Evolutionary conservation across 805 yeast species (phyloP), one percentile per base, ranked within the genome.

Genomic region (Candida endomychidarum): DNA sequence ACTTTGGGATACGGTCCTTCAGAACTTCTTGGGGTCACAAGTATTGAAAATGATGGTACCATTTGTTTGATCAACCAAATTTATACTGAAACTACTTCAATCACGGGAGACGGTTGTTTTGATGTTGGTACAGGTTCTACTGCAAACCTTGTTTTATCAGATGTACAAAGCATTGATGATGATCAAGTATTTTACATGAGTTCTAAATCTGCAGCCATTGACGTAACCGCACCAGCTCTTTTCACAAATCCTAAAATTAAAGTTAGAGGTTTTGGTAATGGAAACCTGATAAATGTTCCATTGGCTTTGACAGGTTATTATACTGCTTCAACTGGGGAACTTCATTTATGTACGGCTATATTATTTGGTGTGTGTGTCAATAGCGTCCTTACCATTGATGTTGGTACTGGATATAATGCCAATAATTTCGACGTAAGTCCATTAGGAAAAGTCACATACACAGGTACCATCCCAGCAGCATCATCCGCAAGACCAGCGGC

Each of bases 51-150:
- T 34, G 25, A 37, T 16, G 63, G 63, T 32, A 48, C 50, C 12
- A 51, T 58, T 25, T 58, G 65, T 51, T 50, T 58, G 28, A 34
- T 41, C 37, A 56, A 54, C 33, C 45, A 48, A 23, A 40, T 24
- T 8, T 54, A 45, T 39, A 15, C 33, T 8, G 54, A 51, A 40
- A 36, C 47, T 4, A 40, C 52, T 11, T n/a, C 23, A 8, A 40
- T 56, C 15, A 15, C 10, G 2, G 56, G 56, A 9, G 12, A 28
- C 32, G 60, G 61, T n/a, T 55, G 60, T 46, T 34, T 54, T 28
- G 49, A 42, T 34, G 40, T 47, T 10, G 43, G 49, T 5, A 40
- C 9, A 3, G 29, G 40, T 24, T 38, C 52, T 3, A 20, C 23
- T n/a, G 35, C 19, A 7, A 46, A 42, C 31, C 34, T 32, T 32